These are phyloP conservation scores for Cocos nucifera DNA, from an alignment of 176 grass and related monocot species.

Conservation along the genomic window DNA sequence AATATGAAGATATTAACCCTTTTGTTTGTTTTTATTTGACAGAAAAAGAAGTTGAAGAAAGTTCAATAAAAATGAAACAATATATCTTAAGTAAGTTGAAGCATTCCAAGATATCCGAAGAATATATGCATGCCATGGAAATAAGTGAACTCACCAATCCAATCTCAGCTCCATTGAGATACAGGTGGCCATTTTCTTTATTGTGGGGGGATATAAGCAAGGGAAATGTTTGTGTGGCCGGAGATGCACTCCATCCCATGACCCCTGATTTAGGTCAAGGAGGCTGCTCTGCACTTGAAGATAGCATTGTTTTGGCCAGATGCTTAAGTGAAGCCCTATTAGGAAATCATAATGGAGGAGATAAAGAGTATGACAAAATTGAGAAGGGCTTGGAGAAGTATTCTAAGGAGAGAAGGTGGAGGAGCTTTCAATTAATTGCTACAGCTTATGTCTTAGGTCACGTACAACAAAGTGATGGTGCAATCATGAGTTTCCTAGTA, in stretches of 20 bases:
- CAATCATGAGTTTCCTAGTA: slow-evolving; percentile 29
- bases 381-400: slow-evolving; percentile 34
- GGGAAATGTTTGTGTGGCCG: slow-evolving; percentile 53
- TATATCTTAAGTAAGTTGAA: slow-evolving; percentile 28
- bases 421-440: slow-evolving; percentile 33
- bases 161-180: slow-evolving; percentile 38
- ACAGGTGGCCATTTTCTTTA: slow-evolving; percentile 45
- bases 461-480: slow-evolving; percentile 32
- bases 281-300: slow-evolving; percentile 59
- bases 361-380: slow-evolving; percentile 9
- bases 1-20: too few species aligned
- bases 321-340: slow-evolving; percentile 41
- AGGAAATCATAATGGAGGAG: background rate
- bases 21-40: background rate
- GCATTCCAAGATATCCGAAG: slow-evolving; percentile 15
- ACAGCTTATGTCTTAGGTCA: slow-evolving; percentile 32
- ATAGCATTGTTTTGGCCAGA: slow-evolving; percentile 35
- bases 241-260: slow-evolving; percentile 84
- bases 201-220: slow-evolving; percentile 27
- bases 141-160: slow-evolving; percentile 45
- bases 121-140: slow-evolving; percentile 28
- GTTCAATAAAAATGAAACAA: slow-evolving; percentile 27
- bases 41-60: slow-evolving; percentile 30
- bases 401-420: slow-evolving; percentile 44
- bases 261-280: slow-evolving; percentile 79